These are phyloP conservation scores for Saturnispora besseyi DNA, from an alignment of 805 yeast species.

Conservation along the genomic window DNA sequence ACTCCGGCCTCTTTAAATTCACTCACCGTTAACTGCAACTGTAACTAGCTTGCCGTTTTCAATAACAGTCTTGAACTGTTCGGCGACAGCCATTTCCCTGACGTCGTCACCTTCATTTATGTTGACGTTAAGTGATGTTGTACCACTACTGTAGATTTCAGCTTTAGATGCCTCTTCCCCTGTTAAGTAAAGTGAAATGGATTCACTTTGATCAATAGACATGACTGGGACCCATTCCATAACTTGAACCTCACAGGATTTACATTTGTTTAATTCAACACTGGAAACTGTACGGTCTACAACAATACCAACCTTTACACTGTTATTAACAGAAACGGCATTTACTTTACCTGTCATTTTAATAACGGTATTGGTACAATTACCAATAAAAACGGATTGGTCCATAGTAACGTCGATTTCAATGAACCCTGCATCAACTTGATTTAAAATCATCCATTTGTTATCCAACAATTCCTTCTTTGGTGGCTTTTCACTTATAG, in stretches of 20 bases:
- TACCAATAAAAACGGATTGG: conserved; percentile 84
- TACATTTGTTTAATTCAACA: conserved; percentile 75
- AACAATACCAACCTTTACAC: conserved; percentile 65
- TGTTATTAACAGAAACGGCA: conserved; percentile 71
- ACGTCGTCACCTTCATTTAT: conserved; percentile 72
- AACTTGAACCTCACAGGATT: conserved; percentile 76
- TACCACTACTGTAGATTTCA: conserved; percentile 74
- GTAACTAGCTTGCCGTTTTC: conserved; percentile 52
- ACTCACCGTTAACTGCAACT: conserved; percentile 57
- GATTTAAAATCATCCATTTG: conserved; percentile 84
- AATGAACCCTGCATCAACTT: conserved; percentile 39
- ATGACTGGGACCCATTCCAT: conserved; percentile 76
- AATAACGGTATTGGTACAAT: conserved; percentile 62
- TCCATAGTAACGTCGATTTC: conserved; percentile 70
- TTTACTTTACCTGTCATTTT: conserved; percentile 88
- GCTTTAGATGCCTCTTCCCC: conserved; percentile 29
- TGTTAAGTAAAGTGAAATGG: conserved; percentile 58
- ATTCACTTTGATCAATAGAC: conserved; percentile 81
- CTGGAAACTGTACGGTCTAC: conserved; percentile 82
- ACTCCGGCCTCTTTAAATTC: conserved; percentile 5
- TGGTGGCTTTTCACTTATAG: conserved; percentile 34
- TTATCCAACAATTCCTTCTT: conserved; percentile 71
- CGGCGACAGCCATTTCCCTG: conserved; percentile 80
- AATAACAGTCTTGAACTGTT: conserved; percentile 75
- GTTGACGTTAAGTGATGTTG: conserved; percentile 80